Conservation (phyloP, 2,329 filamentous ascomycete genomes). For the Moelleriella libera region DNA sequence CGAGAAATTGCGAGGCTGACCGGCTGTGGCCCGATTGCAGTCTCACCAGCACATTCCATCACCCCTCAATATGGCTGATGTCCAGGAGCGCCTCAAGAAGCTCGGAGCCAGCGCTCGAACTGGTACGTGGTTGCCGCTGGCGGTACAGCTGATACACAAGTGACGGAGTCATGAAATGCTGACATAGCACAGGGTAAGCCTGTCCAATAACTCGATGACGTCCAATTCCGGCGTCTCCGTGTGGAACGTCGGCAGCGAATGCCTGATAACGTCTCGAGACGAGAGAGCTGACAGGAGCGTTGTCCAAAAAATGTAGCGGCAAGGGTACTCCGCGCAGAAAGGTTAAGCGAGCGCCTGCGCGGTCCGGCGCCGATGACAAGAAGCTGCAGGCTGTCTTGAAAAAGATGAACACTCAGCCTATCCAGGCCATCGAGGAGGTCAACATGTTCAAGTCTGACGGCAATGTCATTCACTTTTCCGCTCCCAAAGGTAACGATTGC, state of each 20-base stretch:
- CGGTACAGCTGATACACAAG: background rate
- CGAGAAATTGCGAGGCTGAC: slow-evolving; percentile 5
- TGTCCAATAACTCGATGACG: too few relatives aligned
- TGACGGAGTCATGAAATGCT: background rate
- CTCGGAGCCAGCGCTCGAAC: slow-evolving; percentile 41
- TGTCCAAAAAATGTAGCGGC: slow-evolving; percentile 43
- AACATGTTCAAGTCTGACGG: slow-evolving; percentile 99
- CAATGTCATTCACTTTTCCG: slow-evolving; percentile 98
- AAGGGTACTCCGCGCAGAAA: slow-evolving; percentile 97
- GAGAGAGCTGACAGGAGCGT: too few relatives aligned
- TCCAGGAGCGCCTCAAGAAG: slow-evolving; percentile 48
- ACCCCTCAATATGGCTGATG: slow-evolving; percentile 34
- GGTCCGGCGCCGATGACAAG: slow-evolving; percentile 93
- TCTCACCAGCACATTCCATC: slow-evolving; percentile 12
- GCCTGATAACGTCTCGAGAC: too few relatives aligned
- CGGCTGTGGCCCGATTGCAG: background rate
- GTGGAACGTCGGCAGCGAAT: too few relatives aligned
- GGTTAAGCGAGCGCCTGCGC: slow-evolving; percentile 95
- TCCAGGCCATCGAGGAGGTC: slow-evolving; percentile 98
- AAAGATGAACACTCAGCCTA: slow-evolving; percentile 99
- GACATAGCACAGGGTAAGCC: slow-evolving; percentile 21
- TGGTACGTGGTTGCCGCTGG: slow-evolving; percentile 38
- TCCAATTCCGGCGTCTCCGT: too few relatives aligned
- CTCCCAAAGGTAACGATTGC: slow-evolving; percentile 86
- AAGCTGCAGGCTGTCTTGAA: slow-evolving; percentile 95